phyloP scores from a whole-genome alignment of 352 stramenopile species.

The Pythium volutum region DNA sequence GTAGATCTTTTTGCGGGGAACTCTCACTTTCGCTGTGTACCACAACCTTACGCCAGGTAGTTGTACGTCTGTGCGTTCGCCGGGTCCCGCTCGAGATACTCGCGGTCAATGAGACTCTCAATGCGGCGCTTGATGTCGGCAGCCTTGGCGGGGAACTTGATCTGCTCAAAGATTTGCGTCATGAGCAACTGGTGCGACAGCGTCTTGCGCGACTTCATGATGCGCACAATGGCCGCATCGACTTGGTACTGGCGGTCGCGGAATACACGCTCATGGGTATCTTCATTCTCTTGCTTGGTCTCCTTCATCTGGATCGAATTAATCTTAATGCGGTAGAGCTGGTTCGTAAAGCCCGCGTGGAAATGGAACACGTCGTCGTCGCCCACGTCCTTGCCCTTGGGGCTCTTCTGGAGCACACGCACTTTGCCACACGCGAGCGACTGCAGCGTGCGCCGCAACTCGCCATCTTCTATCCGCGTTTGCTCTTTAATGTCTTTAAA shows the following conservation, averaged over 20 bases:
- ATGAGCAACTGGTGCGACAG: constrained; percentile 95
- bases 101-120: constrained; percentile 87
- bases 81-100: constrained; percentile 86
- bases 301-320: constrained; percentile 96
- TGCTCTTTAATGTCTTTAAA: constrained; percentile 88
- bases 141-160: constrained; percentile 85
- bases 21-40: too few species aligned
- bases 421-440: constrained; percentile 90
- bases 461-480: constrained; percentile 87
- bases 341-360: constrained; percentile 84
- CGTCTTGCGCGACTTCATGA: constrained; percentile 99
- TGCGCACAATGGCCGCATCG: constrained; percentile 96
- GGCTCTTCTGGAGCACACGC: constrained; percentile 83
- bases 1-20: too few species aligned
- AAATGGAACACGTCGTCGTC: constrained; percentile 86
- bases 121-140: constrained; percentile 88
- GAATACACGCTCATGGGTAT: constrained; percentile 93
- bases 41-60: constrained; percentile 84
- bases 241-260: constrained; percentile 93
- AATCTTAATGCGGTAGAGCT: constrained; percentile 92
- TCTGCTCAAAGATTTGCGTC: constrained; percentile 94
- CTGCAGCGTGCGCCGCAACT: constrained; percentile 87
- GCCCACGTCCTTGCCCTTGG: constrained; percentile 84
- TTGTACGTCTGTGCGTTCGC: constrained; percentile 84
- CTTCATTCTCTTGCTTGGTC: constrained; percentile 91